phyloP scores from a whole-genome alignment of 176 grass and related monocot genomes.

The Carex parvula region DNA sequence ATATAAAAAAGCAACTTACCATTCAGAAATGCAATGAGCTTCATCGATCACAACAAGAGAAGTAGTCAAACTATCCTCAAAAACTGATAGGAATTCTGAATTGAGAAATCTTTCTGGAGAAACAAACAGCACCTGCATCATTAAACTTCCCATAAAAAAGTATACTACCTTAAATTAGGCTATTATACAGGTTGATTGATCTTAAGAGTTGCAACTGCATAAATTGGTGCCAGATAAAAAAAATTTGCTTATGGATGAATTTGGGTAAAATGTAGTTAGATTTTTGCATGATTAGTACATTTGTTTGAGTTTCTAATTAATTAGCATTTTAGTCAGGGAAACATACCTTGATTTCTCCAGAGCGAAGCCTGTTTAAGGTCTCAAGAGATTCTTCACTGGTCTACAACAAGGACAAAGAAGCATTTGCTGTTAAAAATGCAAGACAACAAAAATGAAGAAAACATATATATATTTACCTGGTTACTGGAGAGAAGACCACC shows the following conservation, averaged over 20 bases:
- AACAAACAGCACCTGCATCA: conserved; percentile 84
- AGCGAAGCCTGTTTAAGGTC: conserved; percentile 56
- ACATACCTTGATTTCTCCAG: conserved; percentile 77
- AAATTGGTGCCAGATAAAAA: neutral
- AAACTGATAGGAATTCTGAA: conserved; percentile 70
- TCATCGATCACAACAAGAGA: conserved; percentile 95
- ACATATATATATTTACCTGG: conserved; percentile 52
- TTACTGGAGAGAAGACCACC: conserved; percentile 83
- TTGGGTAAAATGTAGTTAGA: neutral
- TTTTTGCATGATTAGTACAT: neutral
- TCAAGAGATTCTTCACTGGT: conserved; percentile 62
- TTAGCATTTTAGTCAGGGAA: conserved; percentile 9
- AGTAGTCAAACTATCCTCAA: conserved; percentile 58
- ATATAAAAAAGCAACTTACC: conserved; percentile 50
- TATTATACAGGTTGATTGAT: neutral
- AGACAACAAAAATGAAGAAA: conserved; percentile 22
- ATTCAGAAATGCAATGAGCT: conserved; percentile 99
- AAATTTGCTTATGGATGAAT: neutral
- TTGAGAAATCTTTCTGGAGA: conserved; percentile 98
- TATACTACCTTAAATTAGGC: neutral
- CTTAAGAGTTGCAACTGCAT: neutral
- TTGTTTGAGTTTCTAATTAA: neutral
- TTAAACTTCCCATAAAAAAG: conserved; percentile 12
- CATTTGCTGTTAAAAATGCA: conserved; percentile 9
- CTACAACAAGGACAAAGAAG: conserved; percentile 32